phyloP scores from a whole-genome alignment of 1,284 basidiomycete genomes.

The Dichomitus squalens region DNA sequence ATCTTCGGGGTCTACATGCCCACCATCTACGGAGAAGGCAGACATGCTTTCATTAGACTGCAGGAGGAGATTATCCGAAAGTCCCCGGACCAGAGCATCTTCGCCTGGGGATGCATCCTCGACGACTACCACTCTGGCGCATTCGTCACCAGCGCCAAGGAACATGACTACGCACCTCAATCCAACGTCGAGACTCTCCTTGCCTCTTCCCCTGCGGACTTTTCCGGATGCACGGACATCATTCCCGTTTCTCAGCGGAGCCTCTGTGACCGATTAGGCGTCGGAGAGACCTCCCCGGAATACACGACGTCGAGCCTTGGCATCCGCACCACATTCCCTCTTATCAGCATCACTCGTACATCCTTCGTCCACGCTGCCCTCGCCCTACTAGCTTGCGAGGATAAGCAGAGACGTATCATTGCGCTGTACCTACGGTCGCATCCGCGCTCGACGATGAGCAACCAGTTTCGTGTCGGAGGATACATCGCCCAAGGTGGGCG shows the following conservation, averaged over 20 bases:
- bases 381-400: constrained; percentile 14
- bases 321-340: constrained; percentile 12
- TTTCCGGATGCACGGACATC: constrained; percentile 11
- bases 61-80: constrained; percentile 21
- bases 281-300: constrained; percentile 11
- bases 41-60: constrained; percentile 16
- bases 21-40: constrained; percentile 20
- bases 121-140: constrained; percentile 6
- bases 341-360: constrained; percentile 5
- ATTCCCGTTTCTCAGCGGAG: constrained; percentile 3
- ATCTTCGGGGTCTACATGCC: no score
- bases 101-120: constrained; percentile 17
- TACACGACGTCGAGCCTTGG: constrained; percentile 13
- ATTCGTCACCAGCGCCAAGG: constrained; percentile 8
- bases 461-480: constrained; percentile 15
- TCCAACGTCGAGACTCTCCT: constrained; percentile 11
- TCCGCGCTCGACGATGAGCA: neutral
- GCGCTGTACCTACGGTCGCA: constrained; percentile 15
- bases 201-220: constrained; percentile 16
- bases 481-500: constrained; percentile 16
- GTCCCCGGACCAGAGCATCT: constrained; percentile 20
- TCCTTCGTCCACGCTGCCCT: constrained; percentile 3
- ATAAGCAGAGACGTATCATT: constrained; percentile 10
- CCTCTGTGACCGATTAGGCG: constrained; percentile 2
- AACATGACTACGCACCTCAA: constrained; percentile 17